Conservation (phyloP, 306 rosid genomes). For the Fragaria nilgerrensis region DNA sequence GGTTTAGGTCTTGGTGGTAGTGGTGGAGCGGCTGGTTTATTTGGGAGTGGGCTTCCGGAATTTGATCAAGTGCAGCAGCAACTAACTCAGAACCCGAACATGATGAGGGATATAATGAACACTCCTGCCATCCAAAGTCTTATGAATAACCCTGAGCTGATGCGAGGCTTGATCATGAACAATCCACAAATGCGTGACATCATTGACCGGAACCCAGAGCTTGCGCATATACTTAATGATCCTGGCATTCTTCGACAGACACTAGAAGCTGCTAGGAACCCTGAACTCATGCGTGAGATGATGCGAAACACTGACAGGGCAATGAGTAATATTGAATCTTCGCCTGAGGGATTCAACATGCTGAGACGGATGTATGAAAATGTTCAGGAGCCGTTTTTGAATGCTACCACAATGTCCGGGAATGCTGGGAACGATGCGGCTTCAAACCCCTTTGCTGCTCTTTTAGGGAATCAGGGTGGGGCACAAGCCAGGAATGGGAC, state of each 20-base stretch:
- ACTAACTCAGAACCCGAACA: constrained; percentile 58
- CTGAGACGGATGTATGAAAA: constrained; percentile 72
- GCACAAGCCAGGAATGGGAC: constrained; percentile 42
- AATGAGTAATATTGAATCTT: constrained; percentile 64
- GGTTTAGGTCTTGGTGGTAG: constrained; percentile 40
- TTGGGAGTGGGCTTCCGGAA: constrained; percentile 49
- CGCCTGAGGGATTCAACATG: constrained; percentile 76
- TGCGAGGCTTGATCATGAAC: constrained; percentile 57
- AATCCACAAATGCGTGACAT: constrained; percentile 63
- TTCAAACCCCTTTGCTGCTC: constrained; percentile 63
- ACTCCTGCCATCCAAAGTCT: constrained; percentile 63
- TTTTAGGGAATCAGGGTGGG: constrained; percentile 51
- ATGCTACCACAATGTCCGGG: constrained; percentile 59
- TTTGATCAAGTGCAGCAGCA: constrained; percentile 67
- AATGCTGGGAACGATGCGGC: constrained; percentile 43
- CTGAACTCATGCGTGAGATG: constrained; percentile 74
- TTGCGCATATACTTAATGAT: constrained; percentile 58
- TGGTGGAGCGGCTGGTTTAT: constrained; percentile 31
- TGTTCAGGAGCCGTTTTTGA: constrained; percentile 66
- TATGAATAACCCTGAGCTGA: constrained; percentile 62
- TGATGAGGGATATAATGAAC: constrained; percentile 69
- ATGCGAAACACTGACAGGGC: constrained; percentile 73
- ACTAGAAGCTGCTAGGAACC: constrained; percentile 66
- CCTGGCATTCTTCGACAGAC: constrained; percentile 63
- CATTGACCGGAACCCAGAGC: constrained; percentile 65